Evolutionary conservation across 129 eudicot genomes (phyloP).

Genomic region (Silybum marianum): DNA sequence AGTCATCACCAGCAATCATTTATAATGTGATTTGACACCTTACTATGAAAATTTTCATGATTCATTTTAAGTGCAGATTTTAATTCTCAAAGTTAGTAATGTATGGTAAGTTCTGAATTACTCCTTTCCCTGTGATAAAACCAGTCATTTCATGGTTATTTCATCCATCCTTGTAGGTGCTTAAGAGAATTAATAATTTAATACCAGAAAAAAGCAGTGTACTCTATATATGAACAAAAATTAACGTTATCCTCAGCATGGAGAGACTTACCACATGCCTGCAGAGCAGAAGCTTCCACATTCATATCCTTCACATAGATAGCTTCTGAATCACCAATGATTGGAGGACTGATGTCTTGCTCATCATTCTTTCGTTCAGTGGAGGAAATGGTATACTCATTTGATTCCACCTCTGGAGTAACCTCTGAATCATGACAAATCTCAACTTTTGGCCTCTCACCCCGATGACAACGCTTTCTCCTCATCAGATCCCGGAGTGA

Average conservation of each 20-base stretch:
- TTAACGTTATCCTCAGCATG: not conserved
- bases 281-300: constrained; percentile 1
- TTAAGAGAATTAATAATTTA: not conserved
- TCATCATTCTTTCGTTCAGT: constrained; percentile 30
- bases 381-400: constrained; percentile 18
- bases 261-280: constrained; percentile 14
- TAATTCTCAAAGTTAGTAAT: constrained; percentile 15
- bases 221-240: not conserved
- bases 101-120: constrained; percentile 1
- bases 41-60: not conserved
- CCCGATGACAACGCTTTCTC: constrained; percentile 61
- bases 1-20: not conserved
- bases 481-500: constrained; percentile 94
- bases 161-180: not conserved
- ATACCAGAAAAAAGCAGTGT: constrained; percentile 20
- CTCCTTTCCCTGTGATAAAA: constrained; percentile 10
- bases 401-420: constrained; percentile 25
- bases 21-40: not conserved
- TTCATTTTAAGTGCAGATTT: constrained; percentile 6
- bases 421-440: constrained; percentile 27
- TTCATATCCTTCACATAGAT: constrained; percentile 2
- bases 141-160: not conserved
- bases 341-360: constrained; percentile 23
- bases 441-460: constrained; percentile 41
- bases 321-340: constrained; percentile 2